Conservation (phyloP, 176 grass and related monocot species). For the Triticum dicoccoides region DNA sequence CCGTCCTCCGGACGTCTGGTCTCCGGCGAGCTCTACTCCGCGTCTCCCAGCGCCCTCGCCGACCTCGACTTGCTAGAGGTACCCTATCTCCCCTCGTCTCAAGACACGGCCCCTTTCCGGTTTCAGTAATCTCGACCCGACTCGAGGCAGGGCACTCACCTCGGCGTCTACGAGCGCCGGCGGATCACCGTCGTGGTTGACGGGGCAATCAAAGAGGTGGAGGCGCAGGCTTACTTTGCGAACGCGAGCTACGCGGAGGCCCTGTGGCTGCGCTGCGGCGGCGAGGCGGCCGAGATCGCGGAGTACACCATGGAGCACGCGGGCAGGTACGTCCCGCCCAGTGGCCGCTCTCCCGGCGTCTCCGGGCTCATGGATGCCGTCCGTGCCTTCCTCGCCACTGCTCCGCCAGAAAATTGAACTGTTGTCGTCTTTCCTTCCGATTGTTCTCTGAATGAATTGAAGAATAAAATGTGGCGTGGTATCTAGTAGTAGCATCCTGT, state of each 20-base stretch:
- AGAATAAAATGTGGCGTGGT: neutral
- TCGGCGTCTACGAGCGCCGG: conserved; percentile 67
- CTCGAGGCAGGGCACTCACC: conserved; percentile 50
- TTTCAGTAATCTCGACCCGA: conserved; percentile 14
- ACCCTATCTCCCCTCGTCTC: neutral
- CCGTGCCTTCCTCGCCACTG: conserved; percentile 31
- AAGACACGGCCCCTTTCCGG: neutral
- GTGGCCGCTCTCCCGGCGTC: conserved; percentile 20
- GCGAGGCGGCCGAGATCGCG: conserved; percentile 40
- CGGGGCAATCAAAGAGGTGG: neutral
- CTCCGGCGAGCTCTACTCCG: conserved; percentile 37
- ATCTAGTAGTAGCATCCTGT: neutral
- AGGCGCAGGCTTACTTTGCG: conserved; percentile 73
- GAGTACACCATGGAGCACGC: conserved; percentile 63
- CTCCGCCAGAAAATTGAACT: neutral
- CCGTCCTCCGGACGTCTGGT: conserved; percentile 24
- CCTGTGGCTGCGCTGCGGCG: conserved; percentile 61
- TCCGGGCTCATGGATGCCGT: conserved; percentile 48
- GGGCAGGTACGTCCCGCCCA: conserved; percentile 46
- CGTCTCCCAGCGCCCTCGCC: conserved; percentile 35
- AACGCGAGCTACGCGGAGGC: conserved; percentile 64
- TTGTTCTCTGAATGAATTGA: neutral
- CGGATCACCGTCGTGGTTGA: conserved; percentile 35
- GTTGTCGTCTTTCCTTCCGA: neutral
- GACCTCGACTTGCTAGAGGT: conserved; percentile 56